Evolutionary conservation across 768 basidiomycete genomes (phyloP).

Genomic region (Macrolepiota fuliginosa): DNA sequence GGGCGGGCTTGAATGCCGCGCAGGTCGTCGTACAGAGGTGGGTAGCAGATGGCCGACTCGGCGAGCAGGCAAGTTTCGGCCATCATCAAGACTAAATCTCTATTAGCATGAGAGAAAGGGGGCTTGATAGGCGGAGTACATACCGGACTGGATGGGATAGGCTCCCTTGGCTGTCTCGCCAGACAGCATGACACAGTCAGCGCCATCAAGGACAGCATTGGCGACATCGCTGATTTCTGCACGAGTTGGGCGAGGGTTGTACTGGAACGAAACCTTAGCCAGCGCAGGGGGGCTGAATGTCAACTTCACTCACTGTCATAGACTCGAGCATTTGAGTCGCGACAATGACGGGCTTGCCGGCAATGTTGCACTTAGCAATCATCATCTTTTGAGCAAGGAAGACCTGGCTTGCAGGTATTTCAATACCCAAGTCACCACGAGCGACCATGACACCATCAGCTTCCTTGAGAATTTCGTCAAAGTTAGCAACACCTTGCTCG

Average conservation of each 20-base stretch:
- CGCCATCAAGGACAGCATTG: slow-evolving; percentile 97
- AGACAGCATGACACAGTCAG: slow-evolving; percentile 99
- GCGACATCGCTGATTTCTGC: slow-evolving; percentile 99
- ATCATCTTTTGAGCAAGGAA: slow-evolving; percentile 99
- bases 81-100: slow-evolving; percentile 90
- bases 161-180: slow-evolving; percentile 98
- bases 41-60: slow-evolving; percentile 93
- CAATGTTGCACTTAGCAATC: slow-evolving; percentile 99
- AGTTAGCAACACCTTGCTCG: slow-evolving; percentile 98
- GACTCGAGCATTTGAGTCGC: slow-evolving; percentile 99
- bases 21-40: slow-evolving; percentile 90
- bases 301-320: slow-evolving; percentile 70
- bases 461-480: slow-evolving; percentile 95
- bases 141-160: slow-evolving; percentile 95
- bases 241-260: slow-evolving; percentile 98
- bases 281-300: not conserved
- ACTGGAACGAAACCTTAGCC: slow-evolving; percentile 41
- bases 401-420: slow-evolving; percentile 98
- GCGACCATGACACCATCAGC: slow-evolving; percentile 99
- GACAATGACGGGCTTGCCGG: slow-evolving; percentile 97
- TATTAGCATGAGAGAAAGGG: not conserved
- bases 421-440: slow-evolving; percentile 98
- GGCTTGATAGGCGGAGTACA: slow-evolving; percentile 19
- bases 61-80: slow-evolving; percentile 98
- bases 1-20: slow-evolving; percentile 77